phyloP scores from a whole-genome alignment of 768 basidiomycete genomes.

The Mycena filopes region DNA sequence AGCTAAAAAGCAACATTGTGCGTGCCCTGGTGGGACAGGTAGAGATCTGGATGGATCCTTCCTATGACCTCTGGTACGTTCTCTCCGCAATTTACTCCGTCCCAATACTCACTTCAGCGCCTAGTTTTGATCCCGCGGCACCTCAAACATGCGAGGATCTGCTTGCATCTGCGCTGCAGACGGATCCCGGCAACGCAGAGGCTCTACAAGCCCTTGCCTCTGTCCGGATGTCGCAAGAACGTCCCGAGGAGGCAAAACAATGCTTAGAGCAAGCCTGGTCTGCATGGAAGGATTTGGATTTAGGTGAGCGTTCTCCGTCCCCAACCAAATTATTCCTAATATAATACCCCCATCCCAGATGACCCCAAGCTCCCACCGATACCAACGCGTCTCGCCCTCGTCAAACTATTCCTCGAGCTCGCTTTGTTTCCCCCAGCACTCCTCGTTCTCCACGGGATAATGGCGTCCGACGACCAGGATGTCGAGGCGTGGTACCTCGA shows the following conservation, averaged over 20 bases:
- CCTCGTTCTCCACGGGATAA: conserved; percentile 79
- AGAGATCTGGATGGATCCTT: conserved; percentile 96
- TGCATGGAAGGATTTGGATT: conserved; percentile 76
- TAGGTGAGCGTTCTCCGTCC: conserved; percentile 44
- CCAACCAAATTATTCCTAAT: too few species aligned
- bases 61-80: conserved; percentile 85
- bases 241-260: conserved; percentile 82
- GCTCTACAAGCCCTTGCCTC: conserved; percentile 85
- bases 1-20: conserved; percentile 75
- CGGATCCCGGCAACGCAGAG: conserved; percentile 81
- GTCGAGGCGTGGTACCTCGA: conserved; percentile 95
- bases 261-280: conserved; percentile 76
- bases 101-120: neutral
- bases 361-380: conserved; percentile 77
- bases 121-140: conserved; percentile 84
- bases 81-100: neutral
- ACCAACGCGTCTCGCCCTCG: conserved; percentile 75
- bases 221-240: conserved; percentile 88
- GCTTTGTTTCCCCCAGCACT: conserved; percentile 76
- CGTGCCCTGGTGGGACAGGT: conserved; percentile 88
- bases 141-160: conserved; percentile 85
- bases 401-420: conserved; percentile 87
- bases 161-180: conserved; percentile 74
- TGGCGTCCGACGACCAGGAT: conserved; percentile 84
- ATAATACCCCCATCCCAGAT: conserved; percentile 50